A percentile compares a stretch with the other conserved stretches of the same genome.
phyloP scores from a whole-genome alignment of 352 stramenopile genomes.

The Lagenidium sp. region DNA sequence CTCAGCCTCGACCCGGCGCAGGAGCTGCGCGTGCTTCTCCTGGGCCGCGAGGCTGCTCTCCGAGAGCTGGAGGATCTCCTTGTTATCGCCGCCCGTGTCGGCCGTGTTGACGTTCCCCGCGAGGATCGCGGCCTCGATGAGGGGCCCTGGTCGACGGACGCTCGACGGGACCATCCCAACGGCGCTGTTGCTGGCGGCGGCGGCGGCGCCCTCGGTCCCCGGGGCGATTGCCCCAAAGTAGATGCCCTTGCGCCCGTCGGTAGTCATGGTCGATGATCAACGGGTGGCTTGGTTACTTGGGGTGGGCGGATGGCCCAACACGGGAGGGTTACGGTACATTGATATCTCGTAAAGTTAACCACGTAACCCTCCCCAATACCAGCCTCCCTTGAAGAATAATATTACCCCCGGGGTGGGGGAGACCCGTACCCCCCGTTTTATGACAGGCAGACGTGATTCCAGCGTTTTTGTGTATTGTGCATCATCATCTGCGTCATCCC shows the following conservation, averaged over 20 bases:
- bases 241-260: constrained; percentile 72
- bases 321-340: too few relatives aligned
- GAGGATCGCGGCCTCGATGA: constrained; percentile 56
- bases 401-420: too few relatives aligned
- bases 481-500: too few relatives aligned
- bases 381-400: too few relatives aligned
- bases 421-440: too few relatives aligned
- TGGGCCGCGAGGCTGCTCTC: constrained; percentile 76
- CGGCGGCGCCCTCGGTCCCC: background rate
- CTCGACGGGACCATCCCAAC: constrained; percentile 44
- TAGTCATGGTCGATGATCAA: constrained; percentile 7
- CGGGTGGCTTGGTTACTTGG: background rate
- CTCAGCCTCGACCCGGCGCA: constrained; percentile 87
- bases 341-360: too few relatives aligned
- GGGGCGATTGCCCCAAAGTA: constrained; percentile 71
- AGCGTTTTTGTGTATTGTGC: too few relatives aligned
- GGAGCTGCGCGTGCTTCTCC: constrained; percentile 82
- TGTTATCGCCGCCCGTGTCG: constrained; percentile 65
- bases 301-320: background rate
- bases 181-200: constrained; percentile 8
- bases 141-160: constrained; percentile 8
- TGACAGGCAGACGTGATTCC: too few relatives aligned
- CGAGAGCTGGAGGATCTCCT: constrained; percentile 76
- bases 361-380: too few relatives aligned
- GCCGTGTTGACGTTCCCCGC: constrained; percentile 78